Evolutionary conservation across 345 rosid genomes (phyloP), one percentile per base, ranked within the genome.

Genomic region (Salix viminalis): DNA sequence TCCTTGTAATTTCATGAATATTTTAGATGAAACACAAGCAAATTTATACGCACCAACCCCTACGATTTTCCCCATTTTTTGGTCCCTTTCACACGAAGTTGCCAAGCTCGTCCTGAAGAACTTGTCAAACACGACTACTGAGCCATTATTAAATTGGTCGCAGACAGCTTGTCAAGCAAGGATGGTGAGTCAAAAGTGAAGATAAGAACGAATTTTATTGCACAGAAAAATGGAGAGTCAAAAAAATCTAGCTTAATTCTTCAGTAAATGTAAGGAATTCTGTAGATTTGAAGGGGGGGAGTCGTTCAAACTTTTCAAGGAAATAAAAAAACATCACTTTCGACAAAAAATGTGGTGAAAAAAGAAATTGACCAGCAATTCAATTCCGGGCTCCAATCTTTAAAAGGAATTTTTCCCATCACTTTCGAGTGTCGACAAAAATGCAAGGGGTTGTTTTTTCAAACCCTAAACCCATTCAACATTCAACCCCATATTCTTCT

Each of bases 101-200:
- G 76, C 6, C 60, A 30, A 21, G 69, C 60, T 44, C 10, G 12
- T 4, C 60, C 26, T 34, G 6, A 14, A 42, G 52, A 71, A 48
- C 80, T 13, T 71, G 80, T 64, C 75, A 64, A 64, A 61, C 70
- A 77, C 71, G 75, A 23, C 36, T 62, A 7, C 1, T 6, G 1
- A 1, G 7, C 12, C 4, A 34, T 6, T 4, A 7, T 21, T 13
- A 11, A 1, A 18, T 9, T 14, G 36, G 14, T 7, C 5, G 21
- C 39, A 37, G 13, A 4, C 14, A 36, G 42, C 67, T 32, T 70
- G 62, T 34, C 70, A 10, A 32, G 54, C 70, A 48, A 65, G 67
- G 46, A 28, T 10, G 34, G 30, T 8, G 1, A 39, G 69, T 44
- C 70, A 64, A 62, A 23, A 67, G 37, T 2, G 71, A 10, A 21